Evolutionary conservation across 148 eudicot species (phyloP), one percentile per base, ranked within the genome.

Genomic region (Arbutus unedo): DNA sequence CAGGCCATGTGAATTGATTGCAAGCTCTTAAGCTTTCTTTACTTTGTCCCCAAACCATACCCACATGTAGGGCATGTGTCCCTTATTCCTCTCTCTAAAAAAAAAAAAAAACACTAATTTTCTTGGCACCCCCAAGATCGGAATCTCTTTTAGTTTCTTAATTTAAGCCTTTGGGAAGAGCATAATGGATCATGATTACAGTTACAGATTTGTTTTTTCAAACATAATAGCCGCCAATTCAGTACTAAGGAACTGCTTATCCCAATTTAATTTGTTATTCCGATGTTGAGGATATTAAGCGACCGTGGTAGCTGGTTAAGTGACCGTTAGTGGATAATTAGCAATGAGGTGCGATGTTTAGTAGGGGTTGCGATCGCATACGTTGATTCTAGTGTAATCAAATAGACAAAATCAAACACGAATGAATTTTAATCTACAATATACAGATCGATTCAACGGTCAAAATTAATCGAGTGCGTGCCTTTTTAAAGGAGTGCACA

Each of bases 31-130:
- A 79, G 79, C 80, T 55, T 79, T 80, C 85, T 81, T 83, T 82
- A 43, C 87, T 77, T 85, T 82, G 89, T 87, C 85, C 79, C 75
- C 89, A 85, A 87, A 56, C 89, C 82, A 85, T 50, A 64, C 77
- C 77, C 89, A 87, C 89, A 85, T 85, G 89, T 87, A 82, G 87
- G 89, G 86, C 86, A 87, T 84, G 41, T 77, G 45, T 87, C 81
- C 79, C 78, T 83, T 82, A 38, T 70, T 70, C 74, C 74, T 70
- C 43, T 70, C 74, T 48, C 54, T 9, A 0, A 0, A 50, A 50
- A 50, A 5, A 50, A 50, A 50, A 9, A 43, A 70, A 43, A 54
- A 64, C 77, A 19, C 77, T 53, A 19, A 53, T 50, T 77, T 70
- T 70, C 77, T 71, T 70, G 76, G 76, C 31, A 31, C 77, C 82